Conservation (phyloP, 805 yeast species). For the Scheffersomyces amazonensis region DNA sequence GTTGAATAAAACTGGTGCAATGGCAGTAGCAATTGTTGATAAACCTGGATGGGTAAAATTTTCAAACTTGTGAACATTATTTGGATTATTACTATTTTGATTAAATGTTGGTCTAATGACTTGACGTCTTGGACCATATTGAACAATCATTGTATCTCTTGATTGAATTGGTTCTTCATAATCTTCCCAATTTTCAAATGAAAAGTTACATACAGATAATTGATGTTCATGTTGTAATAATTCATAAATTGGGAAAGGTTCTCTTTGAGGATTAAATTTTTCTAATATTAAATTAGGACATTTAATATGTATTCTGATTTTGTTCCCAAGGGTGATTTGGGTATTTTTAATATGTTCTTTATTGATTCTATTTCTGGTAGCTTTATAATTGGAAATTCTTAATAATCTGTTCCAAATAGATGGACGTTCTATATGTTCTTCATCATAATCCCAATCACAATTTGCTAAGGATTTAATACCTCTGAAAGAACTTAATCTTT, state of each 20-base stretch:
- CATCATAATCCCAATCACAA: slow-evolving; percentile 86
- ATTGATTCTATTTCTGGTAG: slow-evolving; percentile 64
- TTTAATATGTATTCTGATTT: slow-evolving; percentile 55
- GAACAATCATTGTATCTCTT: slow-evolving; percentile 77
- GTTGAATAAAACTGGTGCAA: slow-evolving; percentile 83
- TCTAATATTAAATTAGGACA: slow-evolving; percentile 50
- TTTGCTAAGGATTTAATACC: slow-evolving; percentile 82
- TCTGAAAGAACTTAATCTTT: slow-evolving; percentile 73
- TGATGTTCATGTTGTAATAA: slow-evolving; percentile 85
- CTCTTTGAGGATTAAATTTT: slow-evolving; percentile 24
- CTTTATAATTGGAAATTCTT: slow-evolving; percentile 72
- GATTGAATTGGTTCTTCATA: slow-evolving; percentile 82
- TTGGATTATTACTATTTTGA: slow-evolving; percentile 69
- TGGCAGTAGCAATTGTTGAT: slow-evolving; percentile 73
- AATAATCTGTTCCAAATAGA: slow-evolving; percentile 72
- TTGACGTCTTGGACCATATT: slow-evolving; percentile 91
- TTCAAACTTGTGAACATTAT: slow-evolving; percentile 84
- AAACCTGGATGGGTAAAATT: slow-evolving; percentile 76
- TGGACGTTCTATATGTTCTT: slow-evolving; percentile 73
- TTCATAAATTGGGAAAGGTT: slow-evolving; percentile 67
- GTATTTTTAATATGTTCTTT: slow-evolving; percentile 54
- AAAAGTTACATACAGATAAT: slow-evolving; percentile 75
- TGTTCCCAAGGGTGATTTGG: slow-evolving; percentile 54
- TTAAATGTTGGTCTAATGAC: slow-evolving; percentile 80
- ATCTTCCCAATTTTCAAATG: slow-evolving; percentile 86